Percentiles rank a stretch among this genome's conserved stretches.
phyloP scores from a whole-genome alignment of 75 land plant species.

The Selaginella tamariscina region DNA sequence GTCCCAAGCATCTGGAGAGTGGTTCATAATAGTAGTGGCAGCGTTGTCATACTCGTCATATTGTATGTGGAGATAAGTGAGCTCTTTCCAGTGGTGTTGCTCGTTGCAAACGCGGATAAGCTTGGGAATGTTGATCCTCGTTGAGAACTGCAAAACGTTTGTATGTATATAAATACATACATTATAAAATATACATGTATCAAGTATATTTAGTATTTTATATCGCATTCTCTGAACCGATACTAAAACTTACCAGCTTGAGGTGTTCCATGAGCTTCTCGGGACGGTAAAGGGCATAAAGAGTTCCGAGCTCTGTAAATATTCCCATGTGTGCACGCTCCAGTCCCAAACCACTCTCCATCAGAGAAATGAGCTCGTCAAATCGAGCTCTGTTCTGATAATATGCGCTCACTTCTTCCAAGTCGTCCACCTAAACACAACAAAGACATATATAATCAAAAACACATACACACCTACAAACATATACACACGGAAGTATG shows the following conservation, averaged over 20 bases:
- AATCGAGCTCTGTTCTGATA: slow-evolving; percentile 96
- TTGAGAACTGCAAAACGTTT: too few relatives aligned
- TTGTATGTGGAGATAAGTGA: slow-evolving; percentile 88
- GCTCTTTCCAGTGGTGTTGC: slow-evolving; percentile 98
- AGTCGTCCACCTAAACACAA: slow-evolving; percentile 74
- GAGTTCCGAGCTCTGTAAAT: slow-evolving; percentile 88
- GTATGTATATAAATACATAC: too few relatives aligned
- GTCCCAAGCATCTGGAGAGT: slow-evolving; percentile 99
- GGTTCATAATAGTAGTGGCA: slow-evolving; percentile 93
- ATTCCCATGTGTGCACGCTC: slow-evolving; percentile 99
- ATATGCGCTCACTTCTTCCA: slow-evolving; percentile 96
- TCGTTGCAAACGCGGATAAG: slow-evolving; percentile 96
- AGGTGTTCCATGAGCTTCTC: slow-evolving; percentile 99
- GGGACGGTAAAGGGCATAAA: slow-evolving; percentile 85
- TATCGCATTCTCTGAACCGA: too few relatives aligned
- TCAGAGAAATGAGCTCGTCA: slow-evolving; percentile 83
- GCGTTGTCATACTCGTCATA: slow-evolving; percentile 99
- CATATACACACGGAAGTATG: too few relatives aligned
- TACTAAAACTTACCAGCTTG: too few relatives aligned
- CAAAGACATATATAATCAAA: slow-evolving; percentile 5
- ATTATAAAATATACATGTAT: too few relatives aligned
- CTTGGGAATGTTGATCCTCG: slow-evolving; percentile 95
- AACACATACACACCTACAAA: not conserved
- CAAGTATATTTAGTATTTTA: too few relatives aligned
- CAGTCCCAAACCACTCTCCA: slow-evolving; percentile 97